These are phyloP conservation scores for Clitopilus hobsonii DNA, from an alignment of 768 basidiomycete genomes.

Conservation along the genomic window DNA sequence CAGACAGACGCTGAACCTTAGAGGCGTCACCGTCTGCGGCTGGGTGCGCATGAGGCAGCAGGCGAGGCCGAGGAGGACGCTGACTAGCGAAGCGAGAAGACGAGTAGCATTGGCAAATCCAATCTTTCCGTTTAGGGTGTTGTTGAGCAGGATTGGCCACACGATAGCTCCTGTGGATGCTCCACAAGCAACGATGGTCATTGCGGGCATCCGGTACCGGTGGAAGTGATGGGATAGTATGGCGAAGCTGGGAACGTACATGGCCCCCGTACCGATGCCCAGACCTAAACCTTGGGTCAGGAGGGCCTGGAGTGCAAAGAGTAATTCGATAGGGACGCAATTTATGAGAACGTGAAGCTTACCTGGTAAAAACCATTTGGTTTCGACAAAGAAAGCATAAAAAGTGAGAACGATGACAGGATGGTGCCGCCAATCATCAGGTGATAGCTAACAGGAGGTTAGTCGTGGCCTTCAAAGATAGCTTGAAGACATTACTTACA, in stretches of 20 bases:
- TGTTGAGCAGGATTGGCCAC: too few species aligned
- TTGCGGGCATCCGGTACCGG: too few species aligned
- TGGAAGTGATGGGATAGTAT: too few species aligned
- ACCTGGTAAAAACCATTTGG: conserved; percentile 1
- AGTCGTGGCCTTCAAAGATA: background rate
- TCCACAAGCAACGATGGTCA: too few species aligned
- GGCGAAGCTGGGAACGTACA: too few species aligned
- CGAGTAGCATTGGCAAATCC: conserved; percentile 15
- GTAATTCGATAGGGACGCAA: too few species aligned
- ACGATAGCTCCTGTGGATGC: too few species aligned
- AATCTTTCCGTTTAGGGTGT: too few species aligned
- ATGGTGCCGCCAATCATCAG: background rate
- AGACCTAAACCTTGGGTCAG: too few species aligned
- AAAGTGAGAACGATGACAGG: background rate
- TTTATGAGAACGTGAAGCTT: too few species aligned
- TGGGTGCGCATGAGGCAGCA: conserved; percentile 12
- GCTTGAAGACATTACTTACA: background rate
- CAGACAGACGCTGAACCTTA: conserved; percentile 1
- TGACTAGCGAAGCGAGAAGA: conserved; percentile 10
- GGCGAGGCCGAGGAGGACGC: conserved; percentile 10
- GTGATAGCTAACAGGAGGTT: background rate
- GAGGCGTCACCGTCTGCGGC: conserved; percentile 5
- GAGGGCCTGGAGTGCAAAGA: too few species aligned
- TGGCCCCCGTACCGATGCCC: too few species aligned
- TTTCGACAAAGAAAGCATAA: background rate